phyloP scores from a whole-genome alignment of 1,284 basidiomycete species.

The Earliella scabrosa region DNA sequence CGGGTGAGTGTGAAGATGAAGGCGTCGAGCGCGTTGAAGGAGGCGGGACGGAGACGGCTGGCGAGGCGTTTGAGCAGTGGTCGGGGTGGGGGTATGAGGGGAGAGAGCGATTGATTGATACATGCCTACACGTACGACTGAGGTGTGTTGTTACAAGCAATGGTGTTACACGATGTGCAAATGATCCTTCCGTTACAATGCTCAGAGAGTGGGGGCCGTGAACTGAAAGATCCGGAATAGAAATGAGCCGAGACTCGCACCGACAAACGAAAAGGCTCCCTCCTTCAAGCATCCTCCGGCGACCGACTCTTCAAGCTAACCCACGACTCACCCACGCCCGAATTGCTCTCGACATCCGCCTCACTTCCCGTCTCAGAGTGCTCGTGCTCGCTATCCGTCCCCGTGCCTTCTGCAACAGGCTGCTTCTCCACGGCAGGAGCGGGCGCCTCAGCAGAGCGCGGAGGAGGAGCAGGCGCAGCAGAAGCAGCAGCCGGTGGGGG shows the following conservation, averaged over 20 bases:
- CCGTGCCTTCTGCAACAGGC: neutral
- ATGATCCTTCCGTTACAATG: neutral
- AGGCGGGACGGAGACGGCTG: neutral
- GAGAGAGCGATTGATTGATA: neutral
- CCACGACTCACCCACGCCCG: conserved; percentile 62
- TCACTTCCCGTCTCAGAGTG: conserved; percentile 57
- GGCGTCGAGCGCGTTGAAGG: neutral
- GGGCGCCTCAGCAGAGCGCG: conserved; percentile 7
- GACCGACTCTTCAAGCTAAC: conserved; percentile 50
- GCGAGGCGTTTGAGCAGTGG: too few species aligned
- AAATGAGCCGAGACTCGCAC: too few species aligned
- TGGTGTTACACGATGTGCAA: neutral
- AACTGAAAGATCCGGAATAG: too few species aligned
- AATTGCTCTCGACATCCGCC: conserved; percentile 67
- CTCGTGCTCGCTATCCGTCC: conserved; percentile 38
- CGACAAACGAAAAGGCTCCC: too few species aligned
- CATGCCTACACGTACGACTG: neutral
- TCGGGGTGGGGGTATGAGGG: too few species aligned
- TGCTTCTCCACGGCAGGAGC: conserved; percentile 12
- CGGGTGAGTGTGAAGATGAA: neutral
- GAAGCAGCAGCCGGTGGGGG: conserved; percentile 12
- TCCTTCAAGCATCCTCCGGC: neutral
- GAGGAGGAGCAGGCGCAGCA: conserved; percentile 8
- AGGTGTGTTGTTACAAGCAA: neutral
- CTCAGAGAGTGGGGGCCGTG: too few species aligned